Evolutionary conservation across 768 basidiomycete genomes (phyloP).

Genomic region (Hericium erinaceus): DNA sequence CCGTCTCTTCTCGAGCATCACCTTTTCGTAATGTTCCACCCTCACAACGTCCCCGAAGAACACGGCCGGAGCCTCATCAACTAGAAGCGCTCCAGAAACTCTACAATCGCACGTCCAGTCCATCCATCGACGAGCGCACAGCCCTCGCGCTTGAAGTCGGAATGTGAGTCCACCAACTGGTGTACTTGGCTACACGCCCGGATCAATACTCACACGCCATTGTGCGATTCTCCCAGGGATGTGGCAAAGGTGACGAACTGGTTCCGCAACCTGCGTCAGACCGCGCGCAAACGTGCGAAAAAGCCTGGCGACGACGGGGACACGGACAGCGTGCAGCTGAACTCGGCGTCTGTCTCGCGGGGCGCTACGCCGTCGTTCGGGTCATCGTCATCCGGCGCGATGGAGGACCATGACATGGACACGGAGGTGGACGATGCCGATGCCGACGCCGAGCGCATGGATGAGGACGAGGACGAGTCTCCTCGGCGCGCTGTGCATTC

Average conservation of each 20-base stretch:
- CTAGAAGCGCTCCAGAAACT: constrained; percentile 66
- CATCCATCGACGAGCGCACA: constrained; percentile 72
- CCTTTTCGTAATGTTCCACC: constrained; percentile 35
- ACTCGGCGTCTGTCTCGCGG: constrained; percentile 40
- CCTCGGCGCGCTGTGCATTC: constrained; percentile 7
- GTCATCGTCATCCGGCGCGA: constrained; percentile 45
- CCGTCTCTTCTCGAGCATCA: constrained; percentile 29
- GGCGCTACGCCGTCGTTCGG: constrained; percentile 40
- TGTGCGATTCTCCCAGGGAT: constrained; percentile 36
- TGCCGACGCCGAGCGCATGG: constrained; percentile 24
- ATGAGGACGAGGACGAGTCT: constrained; percentile 15
- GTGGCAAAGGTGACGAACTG: constrained; percentile 81
- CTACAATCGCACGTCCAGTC: constrained; percentile 57
- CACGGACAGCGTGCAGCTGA: constrained; percentile 19
- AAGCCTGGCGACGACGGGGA: constrained; percentile 39
- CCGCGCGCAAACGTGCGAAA: constrained; percentile 61
- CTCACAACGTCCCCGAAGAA: constrained; percentile 52
- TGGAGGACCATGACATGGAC: constrained; percentile 17
- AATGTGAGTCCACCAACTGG: constrained; percentile 36
- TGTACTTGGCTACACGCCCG: constrained; percentile 16
- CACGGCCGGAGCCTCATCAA: constrained; percentile 73
- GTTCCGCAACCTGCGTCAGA: constrained; percentile 80
- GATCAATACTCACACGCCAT: not conserved
- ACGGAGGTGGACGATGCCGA: constrained; percentile 26
- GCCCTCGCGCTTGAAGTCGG: constrained; percentile 68